A percentile compares a stretch with the other conserved stretches of the same genome.
phyloP scores from a whole-genome alignment of 805 yeast species.

The Monosporozyma aerobia region DNA sequence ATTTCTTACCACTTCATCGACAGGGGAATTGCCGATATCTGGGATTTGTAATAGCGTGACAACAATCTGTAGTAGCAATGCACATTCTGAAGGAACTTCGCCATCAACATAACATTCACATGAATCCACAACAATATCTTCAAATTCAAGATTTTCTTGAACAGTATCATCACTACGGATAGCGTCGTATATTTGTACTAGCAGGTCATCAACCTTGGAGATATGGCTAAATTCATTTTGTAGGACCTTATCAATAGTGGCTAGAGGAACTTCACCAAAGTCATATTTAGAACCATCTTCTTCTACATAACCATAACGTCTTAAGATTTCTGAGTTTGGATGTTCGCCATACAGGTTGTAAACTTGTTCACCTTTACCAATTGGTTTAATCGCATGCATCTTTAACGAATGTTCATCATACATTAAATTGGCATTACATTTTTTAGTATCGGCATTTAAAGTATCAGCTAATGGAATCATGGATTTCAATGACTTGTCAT shows the following conservation, averaged over 20 bases:
- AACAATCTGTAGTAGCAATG: conserved; percentile 44
- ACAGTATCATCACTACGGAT: conserved; percentile 23
- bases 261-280: conserved; percentile 63
- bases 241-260: conserved; percentile 28
- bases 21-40: conserved; percentile 12
- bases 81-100: conserved; percentile 51
- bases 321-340: conserved; percentile 80
- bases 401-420: conserved; percentile 41
- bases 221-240: conserved; percentile 16
- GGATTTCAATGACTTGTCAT: conserved; percentile 50
- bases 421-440: conserved; percentile 64
- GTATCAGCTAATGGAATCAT: conserved; percentile 94
- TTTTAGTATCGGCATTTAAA: conserved; percentile 72
- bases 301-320: conserved; percentile 91
- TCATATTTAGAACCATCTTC: conserved; percentile 61
- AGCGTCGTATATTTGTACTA: conserved; percentile 30
- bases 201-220: conserved; percentile 19
- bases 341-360: conserved; percentile 86
- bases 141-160: conserved; percentile 31
- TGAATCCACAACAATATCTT: conserved; percentile 40
- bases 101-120: conserved; percentile 55
- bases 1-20: conserved; percentile 19
- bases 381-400: conserved; percentile 62
- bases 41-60: conserved; percentile 31
- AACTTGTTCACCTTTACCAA: conserved; percentile 60